These are phyloP conservation scores for Leishmania tarentolae DNA, from an alignment of 208 protist genomes.

Conservation along the genomic window DNA sequence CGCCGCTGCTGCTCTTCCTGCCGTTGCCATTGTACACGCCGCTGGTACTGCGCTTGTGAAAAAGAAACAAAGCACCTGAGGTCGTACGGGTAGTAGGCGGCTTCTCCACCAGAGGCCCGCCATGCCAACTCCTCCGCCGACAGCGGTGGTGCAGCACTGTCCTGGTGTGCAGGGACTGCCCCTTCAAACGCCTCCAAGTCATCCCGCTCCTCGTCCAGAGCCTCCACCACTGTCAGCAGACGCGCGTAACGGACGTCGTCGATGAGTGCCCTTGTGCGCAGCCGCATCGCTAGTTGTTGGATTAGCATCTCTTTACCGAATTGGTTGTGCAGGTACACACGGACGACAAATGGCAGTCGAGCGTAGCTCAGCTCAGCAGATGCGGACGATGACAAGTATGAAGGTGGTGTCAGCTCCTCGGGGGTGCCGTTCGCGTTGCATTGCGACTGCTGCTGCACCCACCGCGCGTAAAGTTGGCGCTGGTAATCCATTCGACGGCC, in stretches of 20 bases:
- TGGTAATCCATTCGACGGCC: conserved; percentile 65
- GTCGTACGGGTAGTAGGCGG: conserved; percentile 36
- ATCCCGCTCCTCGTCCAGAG: conserved; percentile 30
- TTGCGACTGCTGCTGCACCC: not conserved
- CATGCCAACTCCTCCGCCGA: conserved; percentile 27
- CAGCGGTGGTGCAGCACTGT: conserved; percentile 3
- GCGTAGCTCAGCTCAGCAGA: not conserved
- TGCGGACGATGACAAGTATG: not conserved
- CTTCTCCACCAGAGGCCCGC: conserved; percentile 32
- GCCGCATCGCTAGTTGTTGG: conserved; percentile 55
- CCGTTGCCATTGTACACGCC: not conserved
- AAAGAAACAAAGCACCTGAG: conserved; percentile 39
- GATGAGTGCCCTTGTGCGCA: conserved; percentile 58
- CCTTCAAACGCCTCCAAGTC: not conserved
- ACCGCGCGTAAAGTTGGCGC: conserved; percentile 25
- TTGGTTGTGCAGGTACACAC: conserved; percentile 82
- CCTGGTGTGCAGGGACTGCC: not conserved
- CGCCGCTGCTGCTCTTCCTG: not conserved
- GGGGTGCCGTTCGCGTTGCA: not conserved
- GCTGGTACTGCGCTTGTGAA: conserved; percentile 20
- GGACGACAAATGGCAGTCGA: conserved; percentile 52
- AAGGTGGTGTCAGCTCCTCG: not conserved
- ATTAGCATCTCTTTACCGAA: conserved; percentile 82
- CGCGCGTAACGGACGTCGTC: conserved; percentile 57
- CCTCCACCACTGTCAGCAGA: conserved; percentile 40